Percentiles rank a stretch among this genome's conserved stretches.
Evolutionary conservation across 768 basidiomycete species (phyloP).

Genomic region (Daedaleopsis nitida): DNA sequence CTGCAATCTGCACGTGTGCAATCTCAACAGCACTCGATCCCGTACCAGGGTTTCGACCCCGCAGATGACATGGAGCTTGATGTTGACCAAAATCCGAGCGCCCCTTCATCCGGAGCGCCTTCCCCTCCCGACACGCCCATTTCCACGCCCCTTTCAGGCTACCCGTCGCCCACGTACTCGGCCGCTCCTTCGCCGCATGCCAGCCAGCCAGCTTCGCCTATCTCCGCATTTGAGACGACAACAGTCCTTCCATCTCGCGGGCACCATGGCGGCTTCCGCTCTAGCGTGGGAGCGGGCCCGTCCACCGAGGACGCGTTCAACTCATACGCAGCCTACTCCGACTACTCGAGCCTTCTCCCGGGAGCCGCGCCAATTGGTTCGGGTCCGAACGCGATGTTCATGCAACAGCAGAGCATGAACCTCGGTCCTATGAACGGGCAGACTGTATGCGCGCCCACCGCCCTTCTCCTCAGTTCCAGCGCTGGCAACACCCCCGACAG

Average conservation of each 20-base stretch:
- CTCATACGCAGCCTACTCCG: slow-evolving; percentile 65
- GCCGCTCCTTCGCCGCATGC: slow-evolving; percentile 30
- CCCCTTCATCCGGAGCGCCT: slow-evolving; percentile 37
- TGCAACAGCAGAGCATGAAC: slow-evolving; percentile 47
- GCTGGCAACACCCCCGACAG: slow-evolving; percentile 46
- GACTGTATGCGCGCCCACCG: slow-evolving; percentile 60
- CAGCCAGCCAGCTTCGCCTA: slow-evolving; percentile 37
- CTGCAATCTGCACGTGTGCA: slow-evolving; percentile 20
- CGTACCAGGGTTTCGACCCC: slow-evolving; percentile 57
- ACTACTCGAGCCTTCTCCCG: slow-evolving; percentile 65
- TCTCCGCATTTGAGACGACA: slow-evolving; percentile 54
- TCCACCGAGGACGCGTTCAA: slow-evolving; percentile 60
- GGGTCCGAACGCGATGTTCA: slow-evolving; percentile 19
- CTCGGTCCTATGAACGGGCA: slow-evolving; percentile 28
- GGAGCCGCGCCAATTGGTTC: slow-evolving; percentile 33
- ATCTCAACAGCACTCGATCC: slow-evolving; percentile 17
- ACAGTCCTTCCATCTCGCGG: slow-evolving; percentile 53
- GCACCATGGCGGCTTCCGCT: slow-evolving; percentile 34
- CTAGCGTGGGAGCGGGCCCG: slow-evolving; percentile 31
- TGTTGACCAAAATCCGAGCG: slow-evolving; percentile 43
- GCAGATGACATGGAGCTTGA: slow-evolving; percentile 82
- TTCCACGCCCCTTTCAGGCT: slow-evolving; percentile 42
- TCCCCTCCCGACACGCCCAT: slow-evolving; percentile 49
- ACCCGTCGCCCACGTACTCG: slow-evolving; percentile 29
- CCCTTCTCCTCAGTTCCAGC: slow-evolving; percentile 56